A percentile compares a stretch with the other conserved stretches of the same genome.
These are phyloP conservation scores for Curvularia verruculosa DNA, from an alignment of 2,329 filamentous ascomycete species.

Conservation along the genomic window DNA sequence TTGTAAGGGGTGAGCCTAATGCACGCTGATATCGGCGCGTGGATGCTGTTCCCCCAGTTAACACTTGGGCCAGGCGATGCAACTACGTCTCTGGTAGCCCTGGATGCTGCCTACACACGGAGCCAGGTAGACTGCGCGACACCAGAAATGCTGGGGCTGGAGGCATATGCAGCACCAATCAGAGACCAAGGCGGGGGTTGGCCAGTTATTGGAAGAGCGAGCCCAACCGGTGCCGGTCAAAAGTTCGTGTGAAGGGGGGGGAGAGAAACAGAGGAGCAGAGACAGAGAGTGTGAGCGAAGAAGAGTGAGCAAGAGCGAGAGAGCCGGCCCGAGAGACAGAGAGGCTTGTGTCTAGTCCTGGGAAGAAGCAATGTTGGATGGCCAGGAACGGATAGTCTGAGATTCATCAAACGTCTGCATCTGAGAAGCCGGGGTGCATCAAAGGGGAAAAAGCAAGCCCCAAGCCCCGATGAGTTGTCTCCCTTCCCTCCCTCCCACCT, in stretches of 20 bases:
- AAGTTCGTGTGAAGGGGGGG: conserved; percentile 31
- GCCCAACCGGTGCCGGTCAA: conserved; percentile 42
- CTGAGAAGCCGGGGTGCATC: conserved; percentile 32
- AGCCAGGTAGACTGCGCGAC: conserved; percentile 35
- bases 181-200: conserved; percentile 50
- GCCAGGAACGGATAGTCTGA: conserved; percentile 37
- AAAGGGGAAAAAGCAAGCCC: conserved; percentile 38
- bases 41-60: conserved; percentile 45
- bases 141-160: conserved; percentile 37
- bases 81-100: conserved; percentile 33
- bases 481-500: not conserved
- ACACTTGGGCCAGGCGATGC: conserved; percentile 42
- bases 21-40: conserved; percentile 35
- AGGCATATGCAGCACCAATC: conserved; percentile 38
- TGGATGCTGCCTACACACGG: conserved; percentile 27
- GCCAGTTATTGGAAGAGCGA: conserved; percentile 35
- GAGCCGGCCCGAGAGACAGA: conserved; percentile 36
- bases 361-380: conserved; percentile 37
- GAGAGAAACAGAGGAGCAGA: not conserved
- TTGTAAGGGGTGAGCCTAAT: conserved; percentile 29
- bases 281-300: not conserved
- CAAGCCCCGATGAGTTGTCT: conserved; percentile 29
- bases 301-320: conserved; percentile 8
- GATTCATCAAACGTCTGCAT: conserved; percentile 39
- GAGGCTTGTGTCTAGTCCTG: conserved; percentile 36